Evolutionary conservation across 2,329 filamentous ascomycete species (phyloP).

Genomic region (Lithohypha guttulata): DNA sequence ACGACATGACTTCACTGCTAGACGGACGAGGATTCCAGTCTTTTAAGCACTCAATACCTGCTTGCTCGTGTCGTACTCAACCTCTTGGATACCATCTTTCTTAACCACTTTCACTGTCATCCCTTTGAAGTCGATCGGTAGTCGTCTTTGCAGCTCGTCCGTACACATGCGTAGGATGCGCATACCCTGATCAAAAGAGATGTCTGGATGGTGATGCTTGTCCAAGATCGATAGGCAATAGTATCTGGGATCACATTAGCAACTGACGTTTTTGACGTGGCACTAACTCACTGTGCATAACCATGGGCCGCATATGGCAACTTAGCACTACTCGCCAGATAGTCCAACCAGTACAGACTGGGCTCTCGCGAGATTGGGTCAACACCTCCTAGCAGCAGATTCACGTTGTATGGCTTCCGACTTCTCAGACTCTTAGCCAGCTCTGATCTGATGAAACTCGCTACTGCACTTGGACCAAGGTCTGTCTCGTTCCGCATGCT

Average conservation of each 20-base stretch:
- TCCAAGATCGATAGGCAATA: conserved; percentile 96
- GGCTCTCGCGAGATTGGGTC: conserved; percentile 88
- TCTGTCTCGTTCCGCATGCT: conserved; percentile 96
- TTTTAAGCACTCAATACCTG: conserved; percentile 36
- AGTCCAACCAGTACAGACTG: conserved; percentile 92
- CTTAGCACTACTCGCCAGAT: conserved; percentile 76
- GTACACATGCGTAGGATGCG: conserved; percentile 91
- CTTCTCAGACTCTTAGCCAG: conserved; percentile 83
- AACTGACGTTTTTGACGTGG: too few relatives aligned
- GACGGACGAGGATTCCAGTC: too few relatives aligned
- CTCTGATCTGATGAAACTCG: conserved; percentile 88
- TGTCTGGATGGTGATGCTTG: conserved; percentile 96
- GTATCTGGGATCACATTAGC: conserved; percentile 48
- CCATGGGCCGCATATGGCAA: conserved; percentile 95
- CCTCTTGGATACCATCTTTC: conserved; percentile 79
- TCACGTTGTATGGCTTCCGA: conserved; percentile 91
- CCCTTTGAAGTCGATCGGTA: conserved; percentile 98
- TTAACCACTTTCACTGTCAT: conserved; percentile 88
- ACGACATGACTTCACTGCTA: too few relatives aligned
- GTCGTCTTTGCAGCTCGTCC: conserved; percentile 88
- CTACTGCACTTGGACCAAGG: conserved; percentile 76
- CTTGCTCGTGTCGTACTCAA: conserved; percentile 75
- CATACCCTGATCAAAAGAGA: conserved; percentile 76
- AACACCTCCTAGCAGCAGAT: conserved; percentile 85
- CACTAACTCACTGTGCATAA: conserved; percentile 74